phyloP scores from a whole-genome alignment of 1,139 yeast genomes.

The Pneumocystis murina region DNA sequence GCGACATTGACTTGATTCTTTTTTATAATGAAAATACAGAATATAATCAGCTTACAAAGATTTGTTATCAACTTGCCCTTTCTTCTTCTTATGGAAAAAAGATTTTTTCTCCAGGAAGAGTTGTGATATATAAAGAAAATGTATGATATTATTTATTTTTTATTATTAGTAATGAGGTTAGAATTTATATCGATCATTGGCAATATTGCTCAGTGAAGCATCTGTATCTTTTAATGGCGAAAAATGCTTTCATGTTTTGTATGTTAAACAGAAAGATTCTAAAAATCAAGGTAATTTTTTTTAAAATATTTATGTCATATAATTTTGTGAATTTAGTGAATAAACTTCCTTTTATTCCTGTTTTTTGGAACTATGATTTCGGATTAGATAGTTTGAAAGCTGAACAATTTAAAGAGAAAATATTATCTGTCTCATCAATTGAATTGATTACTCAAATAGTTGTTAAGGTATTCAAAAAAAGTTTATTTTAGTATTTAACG shows the following conservation, averaged over 20 bases:
- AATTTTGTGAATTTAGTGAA: background rate
- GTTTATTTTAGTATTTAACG: background rate
- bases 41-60: slow-evolving; percentile 11
- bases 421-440: slow-evolving; percentile 14
- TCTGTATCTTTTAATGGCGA: slow-evolving; percentile 5
- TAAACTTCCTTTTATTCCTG: slow-evolving; percentile 15
- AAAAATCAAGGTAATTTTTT: slow-evolving; percentile 7
- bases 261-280: slow-evolving; percentile 3
- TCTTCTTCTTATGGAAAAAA: slow-evolving; percentile 10
- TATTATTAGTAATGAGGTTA: slow-evolving; percentile 3
- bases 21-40: slow-evolving; percentile 35
- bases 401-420: slow-evolving; percentile 3
- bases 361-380: background rate
- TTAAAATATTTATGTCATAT: background rate
- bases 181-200: slow-evolving; percentile 33
- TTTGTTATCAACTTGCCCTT: slow-evolving; percentile 7
- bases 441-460: slow-evolving; percentile 13
- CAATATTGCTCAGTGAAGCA: slow-evolving; percentile 29
- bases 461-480: background rate
- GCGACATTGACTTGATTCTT: slow-evolving; percentile 30
- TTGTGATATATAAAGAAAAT: slow-evolving; percentile 43
- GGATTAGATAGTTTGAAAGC: slow-evolving; percentile 1
- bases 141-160: background rate
- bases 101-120: slow-evolving; percentile 34
- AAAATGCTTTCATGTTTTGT: slow-evolving; percentile 8